Conservation (phyloP, 148 eudicot species). For the Rheum nobile region DNA sequence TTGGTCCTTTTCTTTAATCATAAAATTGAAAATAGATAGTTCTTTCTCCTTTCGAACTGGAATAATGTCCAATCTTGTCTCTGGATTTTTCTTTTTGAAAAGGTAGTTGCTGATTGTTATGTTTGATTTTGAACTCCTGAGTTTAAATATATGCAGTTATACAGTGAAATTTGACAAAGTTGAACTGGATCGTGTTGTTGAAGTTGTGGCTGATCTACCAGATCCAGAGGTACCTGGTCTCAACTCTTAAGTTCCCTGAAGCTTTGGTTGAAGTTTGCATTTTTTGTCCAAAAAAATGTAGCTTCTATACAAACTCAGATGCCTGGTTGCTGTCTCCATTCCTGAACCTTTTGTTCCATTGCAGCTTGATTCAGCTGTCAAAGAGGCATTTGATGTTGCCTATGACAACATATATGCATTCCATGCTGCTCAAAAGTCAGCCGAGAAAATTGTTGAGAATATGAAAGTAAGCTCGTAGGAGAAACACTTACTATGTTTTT, state of each 20-base stretch:
- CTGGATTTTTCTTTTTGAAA: background rate
- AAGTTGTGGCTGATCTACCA: conserved; percentile 62
- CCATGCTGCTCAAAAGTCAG: conserved; percentile 84
- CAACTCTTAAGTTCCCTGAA: background rate
- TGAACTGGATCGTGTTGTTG: conserved; percentile 51
- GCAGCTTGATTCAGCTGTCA: conserved; percentile 83
- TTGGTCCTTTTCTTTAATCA: background rate
- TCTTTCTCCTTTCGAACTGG: background rate
- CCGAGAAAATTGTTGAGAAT: conserved; percentile 66
- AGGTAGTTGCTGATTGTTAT: background rate
- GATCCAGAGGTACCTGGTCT: conserved; percentile 62
- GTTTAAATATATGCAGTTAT: conserved; percentile 34
- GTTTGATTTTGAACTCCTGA: conserved; percentile 6
- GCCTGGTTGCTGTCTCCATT: background rate
- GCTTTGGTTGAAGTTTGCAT: background rate
- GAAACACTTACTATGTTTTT: conserved; percentile 3
- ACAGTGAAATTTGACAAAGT: conserved; percentile 82
- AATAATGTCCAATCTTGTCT: too few species aligned
- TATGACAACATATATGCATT: conserved; percentile 87
- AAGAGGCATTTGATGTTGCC: conserved; percentile 97
- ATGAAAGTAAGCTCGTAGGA: conserved; percentile 55
- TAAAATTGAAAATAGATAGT: background rate
- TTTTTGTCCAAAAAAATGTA: background rate
- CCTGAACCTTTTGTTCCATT: conserved; percentile 5
- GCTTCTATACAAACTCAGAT: background rate